Base-by-base conservation (phyloP, 768 basidiomycete species). In the Trichaptum fuscoviolaceum region DNA sequence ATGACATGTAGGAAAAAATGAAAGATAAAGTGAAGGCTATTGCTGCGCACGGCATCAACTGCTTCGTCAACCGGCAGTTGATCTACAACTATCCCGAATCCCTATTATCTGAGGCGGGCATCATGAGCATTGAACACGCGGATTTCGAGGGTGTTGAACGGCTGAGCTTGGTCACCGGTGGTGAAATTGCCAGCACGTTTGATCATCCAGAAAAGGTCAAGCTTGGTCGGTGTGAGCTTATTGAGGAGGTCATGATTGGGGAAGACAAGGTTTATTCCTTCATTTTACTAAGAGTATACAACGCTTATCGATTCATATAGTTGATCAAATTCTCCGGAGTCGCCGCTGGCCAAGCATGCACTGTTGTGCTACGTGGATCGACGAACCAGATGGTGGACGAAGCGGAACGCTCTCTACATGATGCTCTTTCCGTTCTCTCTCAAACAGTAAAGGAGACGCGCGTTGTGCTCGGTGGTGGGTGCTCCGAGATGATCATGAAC, bases 81-180 rank as follows among this genome's bases (percentile, higher is more conserved):
- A 93, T 99, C 79, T 99, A 99, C 87, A 99, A 99, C 84, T 99
- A 98, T 75, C 97, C 97, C 58, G 97, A 99, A 77, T 93, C 91
- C 0, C 81, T 99, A 0, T 84, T 99, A n/a, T 84, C 96, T 1
- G 97, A 99, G 75, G 89, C 89, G 68, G 96, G 97, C 65, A 94
- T 99, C 77, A 81, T 98, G 88, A 89, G 88, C 58, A 99, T 99
- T 70, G 97, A 99, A 74, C 97, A 99, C 72, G 97, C 96, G 17
- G 97, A 99, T 74, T 99, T 99, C 72, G 97, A 99, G 76, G 97
- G 97, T 66, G 97, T 99, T 15, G 97, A 99, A 77, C 85, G 97
- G 23, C 75, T 99, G 61, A 95, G 95, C 1, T 85, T 99, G 5
- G 97, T 99, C 35, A 98, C 96, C 15, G 97, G 97, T 7, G 97